These are phyloP conservation scores for Sarocladium oryzae DNA, from an alignment of 2,329 filamentous ascomycete genomes.

Conservation along the genomic window DNA sequence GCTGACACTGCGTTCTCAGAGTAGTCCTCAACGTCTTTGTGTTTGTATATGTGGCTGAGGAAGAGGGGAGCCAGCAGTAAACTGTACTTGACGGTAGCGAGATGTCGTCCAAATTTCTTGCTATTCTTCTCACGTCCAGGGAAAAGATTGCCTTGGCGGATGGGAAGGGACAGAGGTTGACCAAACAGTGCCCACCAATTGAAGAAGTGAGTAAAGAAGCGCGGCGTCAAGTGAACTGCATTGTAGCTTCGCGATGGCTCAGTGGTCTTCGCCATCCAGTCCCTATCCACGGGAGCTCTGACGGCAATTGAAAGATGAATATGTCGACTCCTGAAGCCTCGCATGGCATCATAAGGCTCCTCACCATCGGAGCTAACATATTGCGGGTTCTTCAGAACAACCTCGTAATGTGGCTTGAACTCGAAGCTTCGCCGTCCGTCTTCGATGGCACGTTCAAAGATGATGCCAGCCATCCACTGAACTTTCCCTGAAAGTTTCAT, in stretches of 20 bases:
- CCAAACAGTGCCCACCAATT: slow-evolving; percentile 97
- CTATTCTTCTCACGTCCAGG: slow-evolving; percentile 91
- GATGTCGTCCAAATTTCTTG: slow-evolving; percentile 95
- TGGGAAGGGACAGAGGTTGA: slow-evolving; percentile 86
- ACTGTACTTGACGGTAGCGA: slow-evolving; percentile 99
- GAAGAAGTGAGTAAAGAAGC: slow-evolving; percentile 98
- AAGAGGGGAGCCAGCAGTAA: slow-evolving; percentile 87
- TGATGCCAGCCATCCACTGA: slow-evolving; percentile 82
- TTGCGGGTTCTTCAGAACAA: slow-evolving; percentile 75
- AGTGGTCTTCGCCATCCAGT: slow-evolving; percentile 73
- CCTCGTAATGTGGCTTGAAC: slow-evolving; percentile 88
- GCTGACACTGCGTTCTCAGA: slow-evolving; percentile 72
- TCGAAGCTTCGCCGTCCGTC: slow-evolving; percentile 71
- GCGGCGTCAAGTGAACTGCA: slow-evolving; percentile 85
- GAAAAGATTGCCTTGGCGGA: slow-evolving; percentile 87
- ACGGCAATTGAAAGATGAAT: slow-evolving; percentile 94
- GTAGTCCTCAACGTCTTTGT: slow-evolving; percentile 89
- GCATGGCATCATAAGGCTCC: slow-evolving; percentile 79
- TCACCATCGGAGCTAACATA: slow-evolving; percentile 56
- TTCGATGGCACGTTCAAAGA: slow-evolving; percentile 80
- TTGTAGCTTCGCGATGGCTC: slow-evolving; percentile 89
- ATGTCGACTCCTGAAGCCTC: slow-evolving; percentile 91
- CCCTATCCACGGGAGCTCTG: slow-evolving; percentile 75
- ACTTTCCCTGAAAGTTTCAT: slow-evolving; percentile 99
- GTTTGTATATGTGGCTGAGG: slow-evolving; percentile 95